A percentile compares a stretch with the other conserved stretches of the same genome.
phyloP scores from a whole-genome alignment of 495 filamentous ascomycete species.

The Aspergillus steynii region DNA sequence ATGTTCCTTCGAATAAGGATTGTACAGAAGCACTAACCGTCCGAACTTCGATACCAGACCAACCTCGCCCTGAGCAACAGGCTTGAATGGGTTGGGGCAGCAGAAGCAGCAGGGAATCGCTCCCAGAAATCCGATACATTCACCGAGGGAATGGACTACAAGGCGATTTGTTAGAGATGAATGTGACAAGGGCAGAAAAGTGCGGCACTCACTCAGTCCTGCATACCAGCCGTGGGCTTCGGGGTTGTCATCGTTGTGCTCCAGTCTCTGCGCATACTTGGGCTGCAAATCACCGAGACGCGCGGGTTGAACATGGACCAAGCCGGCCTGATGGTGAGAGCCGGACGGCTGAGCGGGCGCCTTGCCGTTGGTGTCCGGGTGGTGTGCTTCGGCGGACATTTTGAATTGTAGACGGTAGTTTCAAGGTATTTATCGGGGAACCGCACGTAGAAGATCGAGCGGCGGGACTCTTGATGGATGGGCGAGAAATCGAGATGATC shows the following conservation, averaged over 20 bases:
- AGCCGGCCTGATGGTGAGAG: conserved; percentile 25
- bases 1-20: neutral
- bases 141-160: conserved; percentile 72
- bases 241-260: conserved; percentile 65
- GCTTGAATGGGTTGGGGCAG: conserved; percentile 97
- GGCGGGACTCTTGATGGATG: neutral
- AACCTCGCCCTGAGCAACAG: conserved; percentile 89
- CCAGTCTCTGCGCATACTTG: conserved; percentile 76
- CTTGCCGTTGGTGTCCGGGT: conserved; percentile 38
- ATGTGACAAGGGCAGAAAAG: neutral
- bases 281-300: conserved; percentile 82
- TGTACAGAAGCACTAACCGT: conserved; percentile 43
- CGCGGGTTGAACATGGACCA: conserved; percentile 82
- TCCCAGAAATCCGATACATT: conserved; percentile 74
- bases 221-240: conserved; percentile 89
- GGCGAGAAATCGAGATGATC: too few relatives aligned
- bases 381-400: conserved; percentile 32
- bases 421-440: neutral
- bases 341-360: conserved; percentile 33
- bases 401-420: neutral
- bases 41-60: conserved; percentile 95
- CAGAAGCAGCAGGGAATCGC: conserved; percentile 90
- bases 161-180: conserved; percentile 12
- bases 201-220: conserved; percentile 65
- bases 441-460: neutral